Base-by-base conservation (phyloP, 129 eudicot genomes). In the Centella asiatica region DNA sequence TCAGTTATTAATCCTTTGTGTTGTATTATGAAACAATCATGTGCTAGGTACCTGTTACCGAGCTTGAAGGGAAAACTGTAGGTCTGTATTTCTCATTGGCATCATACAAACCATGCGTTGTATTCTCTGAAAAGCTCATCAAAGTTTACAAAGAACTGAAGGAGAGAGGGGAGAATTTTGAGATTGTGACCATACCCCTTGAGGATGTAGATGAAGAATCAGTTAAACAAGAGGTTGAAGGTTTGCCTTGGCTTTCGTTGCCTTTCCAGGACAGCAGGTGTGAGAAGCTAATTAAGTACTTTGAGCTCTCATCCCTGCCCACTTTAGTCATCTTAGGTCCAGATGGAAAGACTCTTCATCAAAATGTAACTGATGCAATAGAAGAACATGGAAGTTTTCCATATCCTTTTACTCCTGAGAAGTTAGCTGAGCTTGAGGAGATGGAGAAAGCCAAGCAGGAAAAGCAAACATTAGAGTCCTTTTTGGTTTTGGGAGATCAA, bases 321-420 rank as follows among this genome's bases (percentile, higher is more conserved):
- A 77, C 94, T 19, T 37, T 90, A 29, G 87, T 90, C 67, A 65
- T 83, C 26, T 64, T 90, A 58, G 90, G 95, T 31, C 87, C 87
- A 4, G 87, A 83, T 68, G 97, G 97, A 32, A 87, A 83, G 62
- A 90, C 95, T 23, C 83, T 86, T 48, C 95, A 86, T 46, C 54
- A 77, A 1, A 86, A 90, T 65, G 94, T 67, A 24, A 87, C 78
- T 53, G 90, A 83, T 32, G 87, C 76, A 32, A 63, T 90, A 19
- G 90, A 83, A 67, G 95, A 86, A 46, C 85, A 90, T 25, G 97
- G 97, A 25, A n/a, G 18, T n/a, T 24, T 52, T 26, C 87, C 89
- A 4, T 90, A 74, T 59, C 97, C 95, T n/a, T 90, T 90, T 64
- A 90, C 97, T 18, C 83, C 87, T 9, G 89, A 81, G 69, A 78